Percentiles rank a stretch among this genome's conserved stretches.
phyloP scores from a whole-genome alignment of 768 basidiomycete genomes.

The Boletus tomentosulus region DNA sequence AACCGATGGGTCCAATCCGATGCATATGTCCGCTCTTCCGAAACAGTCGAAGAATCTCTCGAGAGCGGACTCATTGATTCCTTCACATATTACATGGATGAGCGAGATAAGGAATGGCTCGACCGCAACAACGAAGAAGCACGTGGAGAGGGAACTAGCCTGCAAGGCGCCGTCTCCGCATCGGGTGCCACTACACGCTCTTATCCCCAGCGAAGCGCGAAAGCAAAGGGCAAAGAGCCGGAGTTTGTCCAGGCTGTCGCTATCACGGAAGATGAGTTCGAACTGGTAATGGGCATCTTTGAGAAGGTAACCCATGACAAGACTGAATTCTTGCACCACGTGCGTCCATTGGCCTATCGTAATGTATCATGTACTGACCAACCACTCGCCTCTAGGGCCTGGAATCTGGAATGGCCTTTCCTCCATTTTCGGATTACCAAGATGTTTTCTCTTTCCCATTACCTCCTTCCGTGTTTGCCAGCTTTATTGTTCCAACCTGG shows the following conservation, averaged over 20 bases:
- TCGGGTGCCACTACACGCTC: slow-evolving; percentile 52
- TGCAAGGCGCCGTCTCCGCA: slow-evolving; percentile 61
- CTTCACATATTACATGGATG: slow-evolving; percentile 92
- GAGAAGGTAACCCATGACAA: slow-evolving; percentile 89
- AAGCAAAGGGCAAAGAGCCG: slow-evolving; percentile 82
- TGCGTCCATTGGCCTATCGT: slow-evolving; percentile 36
- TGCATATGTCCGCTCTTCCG: slow-evolving; percentile 76
- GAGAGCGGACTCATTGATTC: slow-evolving; percentile 61
- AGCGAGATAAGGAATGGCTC: slow-evolving; percentile 93
- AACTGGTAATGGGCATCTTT: slow-evolving; percentile 91
- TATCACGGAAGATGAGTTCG: slow-evolving; percentile 90
- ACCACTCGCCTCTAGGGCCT: slow-evolving; percentile 41
- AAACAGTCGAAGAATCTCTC: slow-evolving; percentile 78
- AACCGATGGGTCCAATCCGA: slow-evolving; percentile 36
- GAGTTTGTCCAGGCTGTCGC: slow-evolving; percentile 59
- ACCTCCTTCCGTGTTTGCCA: slow-evolving; percentile 60
- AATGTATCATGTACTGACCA: neutral
- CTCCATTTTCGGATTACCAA: slow-evolving; percentile 70
- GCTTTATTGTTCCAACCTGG: slow-evolving; percentile 63
- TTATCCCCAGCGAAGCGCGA: slow-evolving; percentile 56
- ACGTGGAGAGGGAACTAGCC: slow-evolving; percentile 79
- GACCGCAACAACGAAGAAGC: slow-evolving; percentile 87
- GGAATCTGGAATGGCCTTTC: slow-evolving; percentile 65
- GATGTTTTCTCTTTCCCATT: slow-evolving; percentile 61
- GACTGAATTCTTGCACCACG: slow-evolving; percentile 84